Conservation (phyloP, 2,329 filamentous ascomycete species). For the Aspergillus ibericus region DNA sequence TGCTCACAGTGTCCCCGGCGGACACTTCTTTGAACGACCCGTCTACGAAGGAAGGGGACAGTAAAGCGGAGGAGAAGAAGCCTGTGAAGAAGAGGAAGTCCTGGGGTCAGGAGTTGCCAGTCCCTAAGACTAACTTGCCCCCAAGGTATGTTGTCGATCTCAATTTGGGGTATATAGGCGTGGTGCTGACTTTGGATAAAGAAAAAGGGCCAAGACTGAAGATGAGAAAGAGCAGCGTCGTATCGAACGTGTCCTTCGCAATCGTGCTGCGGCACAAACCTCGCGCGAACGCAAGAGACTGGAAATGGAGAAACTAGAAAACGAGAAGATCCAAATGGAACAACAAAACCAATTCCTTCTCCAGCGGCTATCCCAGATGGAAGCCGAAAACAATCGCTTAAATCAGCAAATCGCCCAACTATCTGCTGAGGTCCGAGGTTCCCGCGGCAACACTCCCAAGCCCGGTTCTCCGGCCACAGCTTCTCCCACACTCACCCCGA, state of each 20-base stretch:
- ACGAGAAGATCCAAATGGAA: conserved; percentile 65
- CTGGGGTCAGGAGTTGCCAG: conserved; percentile 95
- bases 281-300: conserved; percentile 89
- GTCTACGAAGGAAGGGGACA: conserved; percentile 23
- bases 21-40: conserved; percentile 39
- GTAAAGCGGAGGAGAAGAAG: conserved; percentile 62
- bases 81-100: conserved; percentile 92
- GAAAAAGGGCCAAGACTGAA: conserved; percentile 97
- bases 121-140: conserved; percentile 93
- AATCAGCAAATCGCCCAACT: conserved; percentile 53
- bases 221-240: conserved; percentile 98
- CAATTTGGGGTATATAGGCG: neutral
- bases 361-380: conserved; percentile 60
- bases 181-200: conserved; percentile 35
- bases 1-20: conserved; percentile 43
- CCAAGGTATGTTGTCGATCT: conserved; percentile 64
- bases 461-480: conserved; percentile 34
- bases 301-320: conserved; percentile 81
- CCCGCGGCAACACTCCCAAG: conserved; percentile 41
- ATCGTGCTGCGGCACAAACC: conserved; percentile 93
- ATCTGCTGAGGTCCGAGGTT: conserved; percentile 45
- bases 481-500: conserved; percentile 42
- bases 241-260: conserved; percentile 94
- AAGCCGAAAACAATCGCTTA: conserved; percentile 54
- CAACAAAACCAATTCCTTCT: conserved; percentile 71